phyloP scores from a whole-genome alignment of 1,284 basidiomycete species.

The Cryptococcus hybrid region DNA sequence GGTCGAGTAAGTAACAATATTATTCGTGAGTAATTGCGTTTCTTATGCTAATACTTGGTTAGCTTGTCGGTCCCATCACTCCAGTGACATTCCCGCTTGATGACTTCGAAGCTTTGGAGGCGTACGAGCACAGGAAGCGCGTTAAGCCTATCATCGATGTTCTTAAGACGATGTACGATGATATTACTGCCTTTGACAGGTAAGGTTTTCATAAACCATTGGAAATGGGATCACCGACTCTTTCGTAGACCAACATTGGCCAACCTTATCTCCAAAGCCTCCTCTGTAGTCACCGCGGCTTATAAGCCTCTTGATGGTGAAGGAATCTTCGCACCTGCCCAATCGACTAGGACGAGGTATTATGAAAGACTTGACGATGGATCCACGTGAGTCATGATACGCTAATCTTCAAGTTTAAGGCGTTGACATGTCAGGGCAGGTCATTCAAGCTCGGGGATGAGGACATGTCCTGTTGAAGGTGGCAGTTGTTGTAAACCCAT shows the following conservation, averaged over 20 bases:
- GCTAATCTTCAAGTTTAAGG: background rate
- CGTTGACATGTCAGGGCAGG: too few species aligned
- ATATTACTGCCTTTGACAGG: slow-evolving; percentile 55
- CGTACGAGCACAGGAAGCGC: slow-evolving; percentile 70
- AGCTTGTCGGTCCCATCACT: slow-evolving; percentile 67
- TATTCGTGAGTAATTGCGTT: background rate
- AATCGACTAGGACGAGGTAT: slow-evolving; percentile 53
- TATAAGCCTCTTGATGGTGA: slow-evolving; percentile 66
- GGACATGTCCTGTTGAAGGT: slow-evolving; percentile 68
- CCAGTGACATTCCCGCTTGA: slow-evolving; percentile 59
- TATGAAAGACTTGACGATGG: slow-evolving; percentile 62
- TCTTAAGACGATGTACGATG: slow-evolving; percentile 57
- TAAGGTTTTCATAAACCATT: slow-evolving; percentile 9
- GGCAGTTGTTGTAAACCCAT: slow-evolving; percentile 75
- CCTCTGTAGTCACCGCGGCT: slow-evolving; percentile 65
- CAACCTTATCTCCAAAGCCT: slow-evolving; percentile 61
- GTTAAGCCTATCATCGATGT: slow-evolving; percentile 66
- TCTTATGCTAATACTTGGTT: background rate
- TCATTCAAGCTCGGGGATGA: slow-evolving; percentile 69
- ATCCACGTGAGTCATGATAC: slow-evolving; percentile 58
- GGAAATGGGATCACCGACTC: slow-evolving; percentile 1
- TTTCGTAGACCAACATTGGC: slow-evolving; percentile 56
- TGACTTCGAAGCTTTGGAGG: slow-evolving; percentile 67
- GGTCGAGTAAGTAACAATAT: slow-evolving; percentile 62
- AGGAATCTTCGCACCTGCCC: slow-evolving; percentile 66